phyloP scores from a whole-genome alignment of 176 grass and related monocot genomes.

The Triticum urartu region DNA sequence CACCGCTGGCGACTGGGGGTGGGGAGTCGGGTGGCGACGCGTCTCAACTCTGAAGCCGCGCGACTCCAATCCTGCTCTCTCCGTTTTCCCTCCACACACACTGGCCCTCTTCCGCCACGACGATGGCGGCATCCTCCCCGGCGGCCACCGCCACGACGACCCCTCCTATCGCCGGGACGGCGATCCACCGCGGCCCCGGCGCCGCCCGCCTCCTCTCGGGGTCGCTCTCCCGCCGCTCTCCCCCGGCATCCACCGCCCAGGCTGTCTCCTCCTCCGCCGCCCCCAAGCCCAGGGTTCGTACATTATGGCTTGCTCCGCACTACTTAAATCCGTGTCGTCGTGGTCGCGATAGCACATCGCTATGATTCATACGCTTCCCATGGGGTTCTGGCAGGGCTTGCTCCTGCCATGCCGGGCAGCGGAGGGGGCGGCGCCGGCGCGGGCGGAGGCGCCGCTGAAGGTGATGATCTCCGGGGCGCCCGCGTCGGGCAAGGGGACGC shows the following conservation, averaged over 20 bases:
- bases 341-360: too few relatives aligned
- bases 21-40: neutral
- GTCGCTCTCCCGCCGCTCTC: neutral
- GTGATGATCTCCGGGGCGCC: constrained; percentile 75
- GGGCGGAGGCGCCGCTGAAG: constrained; percentile 36
- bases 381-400: constrained; percentile 20
- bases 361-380: neutral
- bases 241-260: neutral
- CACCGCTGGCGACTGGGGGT: neutral
- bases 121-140: constrained; percentile 15
- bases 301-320: neutral
- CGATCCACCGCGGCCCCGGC: neutral
- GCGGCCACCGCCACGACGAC: neutral
- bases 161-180: neutral
- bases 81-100: constrained; percentile 34
- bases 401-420: constrained; percentile 39
- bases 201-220: neutral
- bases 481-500: constrained; percentile 69
- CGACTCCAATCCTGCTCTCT: constrained; percentile 15
- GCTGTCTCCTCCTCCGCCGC: neutral
- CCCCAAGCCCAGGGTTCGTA: constrained; percentile 37
- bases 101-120: neutral
- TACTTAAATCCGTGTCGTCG: neutral
- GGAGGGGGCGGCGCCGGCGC: neutral
- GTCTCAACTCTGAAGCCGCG: neutral